Percentiles rank a stretch among this genome's conserved stretches.
Evolutionary conservation across 2,329 filamentous ascomycete species (phyloP).

Genomic region (Aspergillus nomiae): DNA sequence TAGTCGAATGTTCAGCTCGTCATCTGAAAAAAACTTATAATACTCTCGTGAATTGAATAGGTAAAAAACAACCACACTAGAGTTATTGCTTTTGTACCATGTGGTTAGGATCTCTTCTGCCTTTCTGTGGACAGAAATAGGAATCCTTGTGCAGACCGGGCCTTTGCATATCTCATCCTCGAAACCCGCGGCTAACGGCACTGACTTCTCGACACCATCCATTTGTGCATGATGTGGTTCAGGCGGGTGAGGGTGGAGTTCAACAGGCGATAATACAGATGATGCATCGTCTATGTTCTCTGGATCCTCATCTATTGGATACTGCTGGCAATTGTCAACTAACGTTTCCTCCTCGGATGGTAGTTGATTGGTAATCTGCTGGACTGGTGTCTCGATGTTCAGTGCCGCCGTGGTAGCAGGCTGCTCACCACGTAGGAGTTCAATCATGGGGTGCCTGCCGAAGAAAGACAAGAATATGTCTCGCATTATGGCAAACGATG

Average conservation of each 20-base stretch:
- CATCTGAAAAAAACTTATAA: conserved; percentile 4
- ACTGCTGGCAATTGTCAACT: too few relatives aligned
- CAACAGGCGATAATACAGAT: background rate
- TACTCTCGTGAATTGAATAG: conserved; percentile 3
- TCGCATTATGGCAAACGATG: conserved; percentile 2
- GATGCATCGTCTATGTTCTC: background rate
- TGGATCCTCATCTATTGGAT: too few relatives aligned
- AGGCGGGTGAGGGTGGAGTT: background rate
- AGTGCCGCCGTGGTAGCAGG: background rate
- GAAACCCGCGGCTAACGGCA: conserved; percentile 1
- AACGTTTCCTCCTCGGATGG: background rate
- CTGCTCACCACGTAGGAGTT: background rate
- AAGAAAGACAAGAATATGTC: conserved; percentile 6
- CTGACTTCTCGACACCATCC: background rate
- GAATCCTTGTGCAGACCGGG: background rate
- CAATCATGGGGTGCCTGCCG: conserved; percentile 1
- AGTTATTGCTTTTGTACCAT: background rate
- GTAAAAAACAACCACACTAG: background rate
- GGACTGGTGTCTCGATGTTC: background rate
- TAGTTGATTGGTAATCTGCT: background rate
- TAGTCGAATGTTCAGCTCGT: background rate
- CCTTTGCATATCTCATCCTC: background rate
- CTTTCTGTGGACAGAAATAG: background rate
- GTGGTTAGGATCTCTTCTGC: background rate
- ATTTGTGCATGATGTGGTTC: background rate